phyloP scores from a whole-genome alignment of 345 rosid species.

The Brassica rapa region DNA sequence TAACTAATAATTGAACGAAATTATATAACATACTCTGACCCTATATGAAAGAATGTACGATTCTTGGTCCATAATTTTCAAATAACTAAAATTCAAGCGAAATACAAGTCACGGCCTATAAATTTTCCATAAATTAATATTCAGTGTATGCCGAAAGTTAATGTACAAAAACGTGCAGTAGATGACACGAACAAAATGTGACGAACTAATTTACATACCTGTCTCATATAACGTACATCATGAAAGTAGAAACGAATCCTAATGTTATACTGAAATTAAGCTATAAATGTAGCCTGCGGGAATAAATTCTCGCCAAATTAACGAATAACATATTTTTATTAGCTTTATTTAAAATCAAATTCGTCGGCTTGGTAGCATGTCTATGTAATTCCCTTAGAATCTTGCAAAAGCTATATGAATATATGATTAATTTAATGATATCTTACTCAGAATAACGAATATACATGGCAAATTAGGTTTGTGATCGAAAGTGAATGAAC shows the following conservation, averaged over 20 bases:
- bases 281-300: not conserved
- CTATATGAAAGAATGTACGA: not conserved
- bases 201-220: not conserved
- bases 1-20: not conserved
- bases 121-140: not conserved
- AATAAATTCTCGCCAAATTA: slow-evolving; percentile 5
- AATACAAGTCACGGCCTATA: not conserved
- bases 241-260: not conserved
- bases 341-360: not conserved
- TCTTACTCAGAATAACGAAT: not conserved
- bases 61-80: not conserved
- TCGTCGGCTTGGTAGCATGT: not conserved
- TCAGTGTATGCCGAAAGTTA: not conserved
- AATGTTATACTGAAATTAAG: not conserved
- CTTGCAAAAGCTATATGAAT: not conserved
- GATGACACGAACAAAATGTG: slow-evolving; percentile 16
- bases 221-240: not conserved
- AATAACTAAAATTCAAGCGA: not conserved
- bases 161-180: slow-evolving; percentile 1
- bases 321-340: slow-evolving; percentile 3
- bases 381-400: slow-evolving; percentile 7
- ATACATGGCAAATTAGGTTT: not conserved
- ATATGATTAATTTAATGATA: not conserved
- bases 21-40: not conserved
- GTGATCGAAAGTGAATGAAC: slow-evolving; percentile 14